Percentiles rank a stretch among this genome's conserved stretches.
phyloP scores from a whole-genome alignment of 768 basidiomycete species.

The Podaxis pistillaris region DNA sequence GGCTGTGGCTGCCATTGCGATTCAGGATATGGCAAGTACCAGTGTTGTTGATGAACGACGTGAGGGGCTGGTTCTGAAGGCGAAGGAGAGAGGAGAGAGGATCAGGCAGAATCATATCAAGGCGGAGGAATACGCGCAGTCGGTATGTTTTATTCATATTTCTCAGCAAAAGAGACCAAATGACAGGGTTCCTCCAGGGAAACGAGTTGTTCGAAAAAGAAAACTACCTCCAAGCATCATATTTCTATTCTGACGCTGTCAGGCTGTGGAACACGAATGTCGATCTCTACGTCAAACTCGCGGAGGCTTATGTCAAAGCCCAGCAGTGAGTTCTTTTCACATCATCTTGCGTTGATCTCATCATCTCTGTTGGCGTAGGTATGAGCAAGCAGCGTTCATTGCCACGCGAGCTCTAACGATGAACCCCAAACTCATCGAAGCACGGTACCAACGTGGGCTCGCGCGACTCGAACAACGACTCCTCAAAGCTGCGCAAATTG shows the following conservation, averaged over 20 bases:
- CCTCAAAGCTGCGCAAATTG: slow-evolving; percentile 29
- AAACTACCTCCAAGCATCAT: slow-evolving; percentile 31
- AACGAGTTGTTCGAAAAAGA: slow-evolving; percentile 29
- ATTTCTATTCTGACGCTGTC: slow-evolving; percentile 34
- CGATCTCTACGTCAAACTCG: slow-evolving; percentile 32
- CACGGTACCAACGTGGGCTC: slow-evolving; percentile 40
- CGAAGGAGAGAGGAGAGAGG: neutral
- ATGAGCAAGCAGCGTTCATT: slow-evolving; percentile 36
- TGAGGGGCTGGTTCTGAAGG: neutral
- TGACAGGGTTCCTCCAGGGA: slow-evolving; percentile 23
- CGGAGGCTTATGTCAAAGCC: slow-evolving; percentile 34
- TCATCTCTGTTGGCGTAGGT: slow-evolving; percentile 24
- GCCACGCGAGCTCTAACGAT: slow-evolving; percentile 34
- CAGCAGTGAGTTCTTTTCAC: slow-evolving; percentile 24
- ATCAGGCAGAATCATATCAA: neutral
- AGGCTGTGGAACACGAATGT: slow-evolving; percentile 31
- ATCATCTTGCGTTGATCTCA: slow-evolving; percentile 10
- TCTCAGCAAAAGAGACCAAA: neutral
- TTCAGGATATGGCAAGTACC: neutral
- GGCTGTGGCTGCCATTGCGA: no score
- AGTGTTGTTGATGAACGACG: neutral
- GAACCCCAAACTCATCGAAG: slow-evolving; percentile 37
- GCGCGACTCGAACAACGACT: slow-evolving; percentile 36
- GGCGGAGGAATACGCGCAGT: neutral
- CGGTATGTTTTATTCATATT: neutral